Evolutionary conservation across 169 alveolate genomes (phyloP).

Genomic region (Theileria luwenshuni): DNA sequence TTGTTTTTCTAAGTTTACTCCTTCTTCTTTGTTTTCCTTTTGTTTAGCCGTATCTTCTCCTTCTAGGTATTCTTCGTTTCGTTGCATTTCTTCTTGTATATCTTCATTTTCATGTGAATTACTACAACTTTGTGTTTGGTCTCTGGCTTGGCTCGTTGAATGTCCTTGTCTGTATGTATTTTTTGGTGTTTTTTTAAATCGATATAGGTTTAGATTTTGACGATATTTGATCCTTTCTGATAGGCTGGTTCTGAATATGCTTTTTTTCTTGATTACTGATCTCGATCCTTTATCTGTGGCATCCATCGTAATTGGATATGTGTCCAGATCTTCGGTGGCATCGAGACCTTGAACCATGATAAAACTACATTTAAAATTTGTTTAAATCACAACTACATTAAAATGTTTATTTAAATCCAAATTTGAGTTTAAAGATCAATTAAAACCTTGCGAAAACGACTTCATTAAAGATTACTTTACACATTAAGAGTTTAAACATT

Average conservation of each 20-base stretch:
- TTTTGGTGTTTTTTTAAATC: constrained; percentile 13
- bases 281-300: constrained; percentile 2
- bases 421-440: background rate
- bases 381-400: background rate
- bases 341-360: constrained; percentile 17
- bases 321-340: background rate
- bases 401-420: constrained; percentile 1
- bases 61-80: background rate
- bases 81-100: background rate
- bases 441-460: background rate
- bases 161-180: background rate
- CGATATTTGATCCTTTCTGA: constrained; percentile 24
- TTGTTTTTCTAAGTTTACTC: background rate
- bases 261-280: background rate
- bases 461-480: constrained; percentile 12
- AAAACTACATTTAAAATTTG: constrained; percentile 18
- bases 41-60: background rate
- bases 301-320: background rate
- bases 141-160: background rate
- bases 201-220: background rate
- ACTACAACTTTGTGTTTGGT: background rate
- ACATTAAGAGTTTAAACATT: background rate
- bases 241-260: background rate
- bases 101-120: background rate
- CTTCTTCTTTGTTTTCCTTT: background rate